These are phyloP conservation scores for Physcomitrium patens DNA, from an alignment of 225 moss, liverwort and hornwort genomes.

Conservation along the genomic window DNA sequence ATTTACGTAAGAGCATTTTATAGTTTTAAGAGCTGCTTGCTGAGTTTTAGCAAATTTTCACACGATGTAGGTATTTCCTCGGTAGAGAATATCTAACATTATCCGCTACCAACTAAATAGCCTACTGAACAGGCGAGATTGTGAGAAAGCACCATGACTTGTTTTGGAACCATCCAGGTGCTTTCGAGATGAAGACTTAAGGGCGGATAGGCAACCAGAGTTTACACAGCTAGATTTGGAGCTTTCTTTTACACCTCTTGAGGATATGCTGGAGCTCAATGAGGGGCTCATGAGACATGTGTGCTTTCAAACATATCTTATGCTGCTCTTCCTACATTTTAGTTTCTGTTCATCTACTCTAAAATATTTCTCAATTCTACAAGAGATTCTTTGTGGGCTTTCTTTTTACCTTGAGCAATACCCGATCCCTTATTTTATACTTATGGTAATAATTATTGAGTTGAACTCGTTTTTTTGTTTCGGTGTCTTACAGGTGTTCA, in stretches of 20 bases:
- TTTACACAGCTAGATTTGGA: constrained; percentile 98
- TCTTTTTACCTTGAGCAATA: not conserved
- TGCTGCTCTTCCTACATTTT: constrained; percentile 20
- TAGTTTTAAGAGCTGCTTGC: not conserved
- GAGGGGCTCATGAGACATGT: constrained; percentile 95
- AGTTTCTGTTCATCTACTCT: constrained; percentile 18
- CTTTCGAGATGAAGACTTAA: constrained; percentile 98
- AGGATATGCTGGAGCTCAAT: constrained; percentile 96
- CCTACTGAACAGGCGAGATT: constrained; percentile 13
- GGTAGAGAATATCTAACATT: not conserved
- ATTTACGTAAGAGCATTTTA: not conserved
- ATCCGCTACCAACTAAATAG: not conserved
- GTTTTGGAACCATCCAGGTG: constrained; percentile 60
- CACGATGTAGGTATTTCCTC: not conserved
- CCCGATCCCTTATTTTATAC: constrained; percentile 15
- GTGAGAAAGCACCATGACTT: constrained; percentile 17
- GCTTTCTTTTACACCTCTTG: constrained; percentile 88
- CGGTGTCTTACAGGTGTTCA: constrained; percentile 64
- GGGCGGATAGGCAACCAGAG: constrained; percentile 98
- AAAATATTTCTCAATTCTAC: constrained; percentile 5
- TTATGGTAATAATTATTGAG: constrained; percentile 17
- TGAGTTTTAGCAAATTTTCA: not conserved
- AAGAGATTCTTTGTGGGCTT: constrained; percentile 4
- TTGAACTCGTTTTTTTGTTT: constrained; percentile 11
- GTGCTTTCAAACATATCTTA: constrained; percentile 30